phyloP scores from a whole-genome alignment of 495 filamentous ascomycete genomes.

The Acidiella bohemica region DNA sequence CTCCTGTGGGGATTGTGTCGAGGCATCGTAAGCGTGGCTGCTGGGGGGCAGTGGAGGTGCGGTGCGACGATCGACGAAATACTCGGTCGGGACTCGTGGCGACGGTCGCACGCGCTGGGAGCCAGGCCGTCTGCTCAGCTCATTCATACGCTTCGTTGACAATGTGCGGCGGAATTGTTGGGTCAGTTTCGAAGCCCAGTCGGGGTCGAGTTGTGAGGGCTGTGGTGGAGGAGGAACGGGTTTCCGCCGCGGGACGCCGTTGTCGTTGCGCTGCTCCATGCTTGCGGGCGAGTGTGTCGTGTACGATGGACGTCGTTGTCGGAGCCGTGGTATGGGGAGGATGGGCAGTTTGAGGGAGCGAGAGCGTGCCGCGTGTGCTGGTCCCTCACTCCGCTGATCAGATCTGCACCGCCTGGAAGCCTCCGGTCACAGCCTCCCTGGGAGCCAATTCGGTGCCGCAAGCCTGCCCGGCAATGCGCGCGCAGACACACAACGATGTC shows the following conservation, averaged over 20 bases:
- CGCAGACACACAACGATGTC: too few relatives aligned
- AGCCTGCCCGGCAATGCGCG: too few relatives aligned
- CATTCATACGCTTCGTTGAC: constrained; percentile 63
- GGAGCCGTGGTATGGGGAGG: too few relatives aligned
- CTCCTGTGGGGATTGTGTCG: constrained; percentile 10
- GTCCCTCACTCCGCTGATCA: too few relatives aligned
- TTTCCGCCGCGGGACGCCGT: constrained; percentile 14
- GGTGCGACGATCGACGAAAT: constrained; percentile 19
- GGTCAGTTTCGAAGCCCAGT: constrained; percentile 36
- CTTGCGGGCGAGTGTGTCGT: too few relatives aligned
- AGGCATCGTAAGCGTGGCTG: constrained; percentile 32
- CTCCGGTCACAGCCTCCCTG: too few relatives aligned
- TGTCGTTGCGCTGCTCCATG: too few relatives aligned
- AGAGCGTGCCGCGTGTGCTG: too few relatives aligned
- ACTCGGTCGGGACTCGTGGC: constrained; percentile 41
- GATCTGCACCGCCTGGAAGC: too few relatives aligned
- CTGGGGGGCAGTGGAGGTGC: constrained; percentile 26
- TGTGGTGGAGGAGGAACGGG: constrained; percentile 9
- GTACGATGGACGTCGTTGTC: too few relatives aligned
- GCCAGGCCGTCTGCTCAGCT: constrained; percentile 42
- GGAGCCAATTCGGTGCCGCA: too few relatives aligned
- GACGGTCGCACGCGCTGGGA: constrained; percentile 38
- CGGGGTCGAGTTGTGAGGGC: constrained; percentile 21
- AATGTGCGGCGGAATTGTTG: constrained; percentile 64
- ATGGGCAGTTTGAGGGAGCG: too few relatives aligned